Percentiles rank a stretch among this genome's conserved stretches.
Evolutionary conservation across 2,329 filamentous ascomycete species (phyloP).

Genomic region (Thielaviopsis punctulata): DNA sequence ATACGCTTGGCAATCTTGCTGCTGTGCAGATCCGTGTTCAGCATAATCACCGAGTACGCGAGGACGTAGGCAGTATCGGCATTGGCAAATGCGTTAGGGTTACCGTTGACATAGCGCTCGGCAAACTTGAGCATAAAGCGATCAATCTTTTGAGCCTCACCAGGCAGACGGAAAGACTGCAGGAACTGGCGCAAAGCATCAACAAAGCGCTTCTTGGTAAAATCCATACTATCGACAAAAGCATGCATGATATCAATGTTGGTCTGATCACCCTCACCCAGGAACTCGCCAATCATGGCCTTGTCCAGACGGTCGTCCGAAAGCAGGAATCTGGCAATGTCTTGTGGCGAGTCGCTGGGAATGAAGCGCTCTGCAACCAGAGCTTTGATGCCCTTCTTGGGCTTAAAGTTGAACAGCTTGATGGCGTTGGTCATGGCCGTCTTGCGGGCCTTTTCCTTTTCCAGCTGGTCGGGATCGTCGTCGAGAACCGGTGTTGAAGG

Average conservation of each 20-base stretch:
- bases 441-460: slow-evolving; percentile 86
- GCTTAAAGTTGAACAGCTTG: slow-evolving; percentile 92
- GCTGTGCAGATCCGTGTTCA: slow-evolving; percentile 94
- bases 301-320: slow-evolving; percentile 78
- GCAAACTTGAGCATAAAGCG: slow-evolving; percentile 99
- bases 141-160: slow-evolving; percentile 97
- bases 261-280: slow-evolving; percentile 82
- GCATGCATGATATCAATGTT: slow-evolving; percentile 98
- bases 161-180: slow-evolving; percentile 85
- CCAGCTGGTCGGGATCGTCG: slow-evolving; percentile 86
- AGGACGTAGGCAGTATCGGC: slow-evolving; percentile 95
- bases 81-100: slow-evolving; percentile 94
- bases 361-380: slow-evolving; percentile 80
- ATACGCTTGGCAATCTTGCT: slow-evolving; percentile 68
- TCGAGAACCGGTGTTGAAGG: slow-evolving; percentile 56
- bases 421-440: slow-evolving; percentile 81
- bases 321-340: slow-evolving; percentile 71
- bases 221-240: slow-evolving; percentile 92
- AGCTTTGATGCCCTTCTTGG: slow-evolving; percentile 79
- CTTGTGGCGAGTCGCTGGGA: slow-evolving; percentile 53
- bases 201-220: slow-evolving; percentile 77
- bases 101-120: slow-evolving; percentile 83
- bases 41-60: slow-evolving; percentile 87
- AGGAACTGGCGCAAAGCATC: slow-evolving; percentile 82
- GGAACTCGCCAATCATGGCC: slow-evolving; percentile 77